phyloP scores from a whole-genome alignment of 192 early-diverging fungal species.

The Umbelopsis isabellina region DNA sequence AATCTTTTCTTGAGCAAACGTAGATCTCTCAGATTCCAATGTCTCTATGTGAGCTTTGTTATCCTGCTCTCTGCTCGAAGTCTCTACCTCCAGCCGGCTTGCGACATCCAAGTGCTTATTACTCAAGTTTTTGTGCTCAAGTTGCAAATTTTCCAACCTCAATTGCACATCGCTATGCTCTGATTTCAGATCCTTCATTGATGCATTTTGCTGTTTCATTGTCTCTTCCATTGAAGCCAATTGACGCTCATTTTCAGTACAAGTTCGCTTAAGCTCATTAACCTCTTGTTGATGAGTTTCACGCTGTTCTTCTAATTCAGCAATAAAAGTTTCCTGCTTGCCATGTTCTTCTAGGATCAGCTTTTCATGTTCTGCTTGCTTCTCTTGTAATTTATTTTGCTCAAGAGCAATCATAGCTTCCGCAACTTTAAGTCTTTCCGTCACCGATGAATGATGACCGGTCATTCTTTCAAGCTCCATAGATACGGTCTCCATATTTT shows the following conservation, averaged over 20 bases:
- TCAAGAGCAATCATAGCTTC: conserved; percentile 6
- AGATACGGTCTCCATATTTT: not conserved
- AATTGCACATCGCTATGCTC: too few relatives aligned
- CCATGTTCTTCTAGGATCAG: not conserved
- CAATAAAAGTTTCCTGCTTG: conserved; percentile 1
- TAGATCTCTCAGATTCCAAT: too few relatives aligned
- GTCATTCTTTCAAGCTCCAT: not conserved
- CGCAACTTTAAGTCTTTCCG: not conserved
- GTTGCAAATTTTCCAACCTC: too few relatives aligned
- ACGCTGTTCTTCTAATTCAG: not conserved
- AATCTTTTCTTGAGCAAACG: too few relatives aligned
- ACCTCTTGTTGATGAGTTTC: not conserved
- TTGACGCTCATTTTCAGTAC: not conserved
- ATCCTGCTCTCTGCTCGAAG: too few relatives aligned
- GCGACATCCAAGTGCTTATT: too few relatives aligned
- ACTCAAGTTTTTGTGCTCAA: too few relatives aligned
- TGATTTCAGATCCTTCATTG: too few relatives aligned
- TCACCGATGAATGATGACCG: not conserved
- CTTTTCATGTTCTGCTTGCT: not conserved
- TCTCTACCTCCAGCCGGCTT: too few relatives aligned
- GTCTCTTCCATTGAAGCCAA: not conserved
- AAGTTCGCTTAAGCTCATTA: not conserved
- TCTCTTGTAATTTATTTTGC: not conserved
- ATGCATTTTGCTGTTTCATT: not conserved
- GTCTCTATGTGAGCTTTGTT: too few relatives aligned